phyloP scores from a whole-genome alignment of 495 filamentous ascomycete genomes.

The Aspergillus panamensis region DNA sequence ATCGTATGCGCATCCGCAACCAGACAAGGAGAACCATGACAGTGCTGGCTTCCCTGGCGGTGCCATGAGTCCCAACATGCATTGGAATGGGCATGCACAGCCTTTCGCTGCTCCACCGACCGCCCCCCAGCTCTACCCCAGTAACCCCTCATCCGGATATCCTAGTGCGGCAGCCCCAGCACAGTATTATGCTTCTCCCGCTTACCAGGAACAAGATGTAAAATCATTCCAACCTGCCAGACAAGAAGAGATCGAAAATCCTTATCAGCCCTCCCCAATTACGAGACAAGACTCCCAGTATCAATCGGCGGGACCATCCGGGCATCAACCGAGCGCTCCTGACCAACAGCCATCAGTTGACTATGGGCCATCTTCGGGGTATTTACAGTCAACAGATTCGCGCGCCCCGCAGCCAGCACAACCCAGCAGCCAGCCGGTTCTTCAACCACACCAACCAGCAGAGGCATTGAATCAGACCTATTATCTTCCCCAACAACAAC shows the following conservation, averaged over 20 bases:
- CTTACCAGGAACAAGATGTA: constrained; percentile 25
- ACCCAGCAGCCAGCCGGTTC: constrained; percentile 17
- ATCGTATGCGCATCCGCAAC: constrained; percentile 49
- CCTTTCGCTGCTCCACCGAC: constrained; percentile 29
- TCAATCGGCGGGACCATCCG: constrained; percentile 23
- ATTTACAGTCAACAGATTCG: constrained; percentile 28
- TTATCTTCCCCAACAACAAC: constrained; percentile 42
- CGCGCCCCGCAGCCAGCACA: constrained; percentile 24
- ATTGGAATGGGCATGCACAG: constrained; percentile 32
- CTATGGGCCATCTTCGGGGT: constrained; percentile 30
- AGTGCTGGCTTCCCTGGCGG: constrained; percentile 9
- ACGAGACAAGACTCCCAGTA: constrained; percentile 31
- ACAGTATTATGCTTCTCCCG: constrained; percentile 32
- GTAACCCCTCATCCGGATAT: constrained; percentile 23
- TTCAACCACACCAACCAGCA: constrained; percentile 28
- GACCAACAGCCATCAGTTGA: constrained; percentile 29
- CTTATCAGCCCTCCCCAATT: constrained; percentile 28
- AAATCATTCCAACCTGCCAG: constrained; percentile 19
- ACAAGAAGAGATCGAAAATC: constrained; percentile 31
- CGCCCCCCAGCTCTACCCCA: constrained; percentile 18
- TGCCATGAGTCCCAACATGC: constrained; percentile 28
- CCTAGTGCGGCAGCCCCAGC: constrained; percentile 23
- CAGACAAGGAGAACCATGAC: constrained; percentile 23
- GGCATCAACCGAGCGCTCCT: constrained; percentile 24
- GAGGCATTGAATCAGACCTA: constrained; percentile 36